Evolutionary conservation across 768 basidiomycete species (phyloP), one percentile per base, ranked within the genome.

Genomic region (Hirschioporus abietinus): DNA sequence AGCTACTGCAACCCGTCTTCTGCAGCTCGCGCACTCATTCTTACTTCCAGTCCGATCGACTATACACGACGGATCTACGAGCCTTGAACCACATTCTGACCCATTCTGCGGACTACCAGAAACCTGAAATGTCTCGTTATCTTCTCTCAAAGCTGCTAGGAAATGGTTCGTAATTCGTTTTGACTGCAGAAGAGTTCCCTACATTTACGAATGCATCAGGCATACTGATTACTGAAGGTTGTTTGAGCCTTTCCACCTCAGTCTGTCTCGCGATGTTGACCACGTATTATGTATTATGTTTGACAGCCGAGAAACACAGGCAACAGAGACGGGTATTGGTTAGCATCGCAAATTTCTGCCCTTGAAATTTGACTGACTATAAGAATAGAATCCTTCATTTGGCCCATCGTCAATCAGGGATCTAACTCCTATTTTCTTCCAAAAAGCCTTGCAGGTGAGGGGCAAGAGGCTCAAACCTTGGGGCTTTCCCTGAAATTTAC

Each of bases 21-120:
- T 61, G 3, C 6, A 15, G 23, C 7, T 61, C 9, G 24, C 24
- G 10, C 60, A 25, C n/a, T n/a, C 58, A 59, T 3, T 59, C 58
- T 6, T 34, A 24, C 7, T 4, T 3, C 9, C 68, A 82, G 79
- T 60, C 66, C 7, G 65, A 74, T 20, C 80, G 83, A 7, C 73
- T 91, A 8, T 82, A 81, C 72, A 90, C 88, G 0, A 73, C 79
- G 63, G 92, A 92, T 70, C 77, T 84, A 0, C 83, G 84, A 27
- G 90, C 89, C 0, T 42, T 93, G 36, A 81, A 83, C 58, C 86
- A 92, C 69, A 78, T 94, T 63, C 77, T 93, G 15, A 80, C 81
- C 68, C 86, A 89, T 65, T 76, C 76, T 27, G 73, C 81, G 34
- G 75, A 79, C 57, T 91, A 88, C 68, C 82, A 84, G 66, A 91